These are phyloP conservation scores for Ceratocystiopsis minuta DNA, from an alignment of 2,329 filamentous ascomycete genomes.

Conservation along the genomic window DNA sequence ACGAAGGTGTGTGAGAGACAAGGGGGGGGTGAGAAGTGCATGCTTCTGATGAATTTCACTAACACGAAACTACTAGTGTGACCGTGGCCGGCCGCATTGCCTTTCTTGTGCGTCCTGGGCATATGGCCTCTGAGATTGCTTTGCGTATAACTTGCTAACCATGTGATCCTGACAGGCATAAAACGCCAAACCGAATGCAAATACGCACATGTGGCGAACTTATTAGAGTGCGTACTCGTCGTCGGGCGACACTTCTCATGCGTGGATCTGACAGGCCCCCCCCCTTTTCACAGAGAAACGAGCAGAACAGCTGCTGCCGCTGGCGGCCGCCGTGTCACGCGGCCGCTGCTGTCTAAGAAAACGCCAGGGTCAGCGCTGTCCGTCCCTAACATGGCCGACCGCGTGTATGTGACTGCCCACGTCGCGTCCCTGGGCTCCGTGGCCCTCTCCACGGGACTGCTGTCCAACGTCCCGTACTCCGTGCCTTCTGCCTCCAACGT, in stretches of 20 bases:
- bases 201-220: constrained; percentile 59
- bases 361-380: constrained; percentile 19
- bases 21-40: no score
- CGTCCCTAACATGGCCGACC: constrained; percentile 35
- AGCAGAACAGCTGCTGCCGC: constrained; percentile 26
- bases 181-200: constrained; percentile 60
- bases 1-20: constrained; percentile 40
- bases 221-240: constrained; percentile 44
- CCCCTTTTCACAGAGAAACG: constrained; percentile 33
- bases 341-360: constrained; percentile 35
- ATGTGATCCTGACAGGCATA: constrained; percentile 20
- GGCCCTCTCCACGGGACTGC: constrained; percentile 38
- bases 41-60: not conserved
- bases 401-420: constrained; percentile 28
- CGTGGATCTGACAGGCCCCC: not conserved
- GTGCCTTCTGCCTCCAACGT: constrained; percentile 55
- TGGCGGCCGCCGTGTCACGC: constrained; percentile 37
- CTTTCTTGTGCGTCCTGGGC: constrained; percentile 35
- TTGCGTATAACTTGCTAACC: not conserved
- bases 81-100: constrained; percentile 52
- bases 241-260: not conserved
- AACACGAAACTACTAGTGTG: constrained; percentile 34
- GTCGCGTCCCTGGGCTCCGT: constrained; percentile 28
- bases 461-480: constrained; percentile 58
- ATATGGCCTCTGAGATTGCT: not conserved